A percentile compares a stretch with the other conserved stretches of the same genome.
These are phyloP conservation scores for Coix lacrymajobi DNA, from an alignment of 176 grass and related monocot genomes.

Conservation along the genomic window DNA sequence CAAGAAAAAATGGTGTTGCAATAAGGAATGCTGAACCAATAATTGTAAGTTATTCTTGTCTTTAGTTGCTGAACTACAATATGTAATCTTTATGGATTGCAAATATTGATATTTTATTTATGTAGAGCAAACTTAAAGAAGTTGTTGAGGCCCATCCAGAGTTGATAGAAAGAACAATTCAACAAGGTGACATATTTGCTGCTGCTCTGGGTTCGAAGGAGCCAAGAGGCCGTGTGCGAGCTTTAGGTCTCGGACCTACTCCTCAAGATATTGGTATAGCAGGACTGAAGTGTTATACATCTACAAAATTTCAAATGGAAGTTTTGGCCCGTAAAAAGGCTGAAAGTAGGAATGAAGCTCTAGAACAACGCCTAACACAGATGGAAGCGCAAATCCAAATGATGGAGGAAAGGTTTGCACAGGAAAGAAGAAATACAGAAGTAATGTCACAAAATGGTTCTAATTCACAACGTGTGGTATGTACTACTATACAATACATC, in stretches of 20 bases:
- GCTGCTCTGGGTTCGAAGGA: background rate
- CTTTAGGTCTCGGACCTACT: background rate
- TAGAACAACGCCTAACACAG: no score
- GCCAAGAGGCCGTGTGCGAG: background rate
- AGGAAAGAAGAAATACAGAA: no score
- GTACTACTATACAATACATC: no score
- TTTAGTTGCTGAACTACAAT: no score
- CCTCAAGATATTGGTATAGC: background rate
- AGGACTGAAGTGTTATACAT: background rate
- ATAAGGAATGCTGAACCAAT: background rate
- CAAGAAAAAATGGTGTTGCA: background rate
- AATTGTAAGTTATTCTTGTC: background rate
- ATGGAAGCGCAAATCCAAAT: no score
- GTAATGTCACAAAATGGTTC: no score
- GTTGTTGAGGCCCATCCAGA: background rate
- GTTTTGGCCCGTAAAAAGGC: no score
- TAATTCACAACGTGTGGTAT: no score
- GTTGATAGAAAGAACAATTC: background rate
- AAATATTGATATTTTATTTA: background rate
- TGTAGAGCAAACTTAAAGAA: background rate
- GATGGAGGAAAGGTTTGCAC: no score
- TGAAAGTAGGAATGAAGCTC: no score
- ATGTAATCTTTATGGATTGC: no score
- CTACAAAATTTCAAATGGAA: no score
- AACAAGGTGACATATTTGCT: background rate